Evolutionary conservation across 2,329 filamentous ascomycete genomes (phyloP).

Genomic region (Fusarium globosum): DNA sequence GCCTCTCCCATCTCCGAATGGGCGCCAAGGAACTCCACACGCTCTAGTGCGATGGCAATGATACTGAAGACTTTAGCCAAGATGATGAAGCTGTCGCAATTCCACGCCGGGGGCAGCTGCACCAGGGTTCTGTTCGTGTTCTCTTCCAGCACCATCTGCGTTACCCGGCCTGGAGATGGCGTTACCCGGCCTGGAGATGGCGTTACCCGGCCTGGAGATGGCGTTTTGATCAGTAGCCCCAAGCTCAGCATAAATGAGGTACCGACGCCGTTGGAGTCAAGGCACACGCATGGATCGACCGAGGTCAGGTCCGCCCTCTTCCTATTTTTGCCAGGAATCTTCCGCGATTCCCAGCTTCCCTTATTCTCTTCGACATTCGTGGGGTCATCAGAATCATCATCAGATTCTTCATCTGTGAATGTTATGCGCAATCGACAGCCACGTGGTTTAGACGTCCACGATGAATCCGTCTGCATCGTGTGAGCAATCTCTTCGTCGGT

Average conservation of each 20-base stretch:
- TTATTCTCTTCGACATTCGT: neutral
- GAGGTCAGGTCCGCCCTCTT: neutral
- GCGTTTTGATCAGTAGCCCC: neutral
- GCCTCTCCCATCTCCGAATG: neutral
- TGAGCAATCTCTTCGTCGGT: neutral
- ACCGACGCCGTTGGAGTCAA: neutral
- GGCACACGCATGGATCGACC: neutral
- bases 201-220: neutral
- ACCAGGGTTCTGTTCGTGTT: neutral
- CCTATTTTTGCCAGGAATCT: neutral
- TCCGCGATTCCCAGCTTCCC: neutral
- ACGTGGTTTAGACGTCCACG: neutral
- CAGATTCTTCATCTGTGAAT: neutral
- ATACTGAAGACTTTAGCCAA: neutral
- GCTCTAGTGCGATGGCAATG: neutral
- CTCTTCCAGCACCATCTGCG: neutral
- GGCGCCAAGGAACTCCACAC: neutral
- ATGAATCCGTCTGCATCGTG: neutral
- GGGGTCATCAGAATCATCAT: neutral
- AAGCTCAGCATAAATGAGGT: neutral
- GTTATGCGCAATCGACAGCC: neutral
- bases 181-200: no score
- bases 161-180: fast-evolving
- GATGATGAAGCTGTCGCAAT: neutral
- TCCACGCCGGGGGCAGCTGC: neutral